Conservation (phyloP, 768 basidiomycete species). For the Russula compacta region DNA sequence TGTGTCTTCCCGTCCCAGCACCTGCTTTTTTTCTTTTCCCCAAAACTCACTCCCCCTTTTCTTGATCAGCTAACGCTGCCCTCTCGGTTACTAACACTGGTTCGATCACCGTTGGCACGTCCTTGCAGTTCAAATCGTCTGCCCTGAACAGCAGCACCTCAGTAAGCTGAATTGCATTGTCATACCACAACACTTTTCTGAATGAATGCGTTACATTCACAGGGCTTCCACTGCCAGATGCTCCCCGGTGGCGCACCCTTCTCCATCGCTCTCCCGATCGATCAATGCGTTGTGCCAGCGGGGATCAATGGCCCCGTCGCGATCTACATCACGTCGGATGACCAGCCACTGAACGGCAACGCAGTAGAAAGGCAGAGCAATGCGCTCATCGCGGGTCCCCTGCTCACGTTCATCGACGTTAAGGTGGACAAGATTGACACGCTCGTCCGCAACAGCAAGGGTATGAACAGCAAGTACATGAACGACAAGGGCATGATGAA, state of each 20-base stretch:
- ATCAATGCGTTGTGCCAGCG: conserved; percentile 52
- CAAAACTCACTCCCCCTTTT: background rate
- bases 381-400: conserved; percentile 62
- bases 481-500: too few relatives aligned
- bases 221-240: conserved; percentile 70
- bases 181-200: background rate
- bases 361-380: conserved; percentile 44
- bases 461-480: background rate
- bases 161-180: conserved; percentile 25
- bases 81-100: conserved; percentile 58
- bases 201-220: background rate
- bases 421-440: conserved; percentile 42
- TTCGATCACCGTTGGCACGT: conserved; percentile 46
- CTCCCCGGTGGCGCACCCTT: conserved; percentile 49
- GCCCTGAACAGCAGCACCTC: conserved; percentile 44
- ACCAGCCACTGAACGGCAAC: conserved; percentile 55
- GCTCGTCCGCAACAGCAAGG: conserved; percentile 30
- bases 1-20: conserved; percentile 23
- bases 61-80: conserved; percentile 43
- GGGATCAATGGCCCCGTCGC: conserved; percentile 69
- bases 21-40: rapidly evolving
- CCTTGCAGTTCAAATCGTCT: conserved; percentile 48
- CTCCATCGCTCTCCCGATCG: conserved; percentile 51
- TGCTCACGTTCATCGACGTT: conserved; percentile 57
- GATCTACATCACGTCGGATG: conserved; percentile 57